Conservation (phyloP, 2,329 filamentous ascomycete genomes). For the Colletotrichum lini region DNA sequence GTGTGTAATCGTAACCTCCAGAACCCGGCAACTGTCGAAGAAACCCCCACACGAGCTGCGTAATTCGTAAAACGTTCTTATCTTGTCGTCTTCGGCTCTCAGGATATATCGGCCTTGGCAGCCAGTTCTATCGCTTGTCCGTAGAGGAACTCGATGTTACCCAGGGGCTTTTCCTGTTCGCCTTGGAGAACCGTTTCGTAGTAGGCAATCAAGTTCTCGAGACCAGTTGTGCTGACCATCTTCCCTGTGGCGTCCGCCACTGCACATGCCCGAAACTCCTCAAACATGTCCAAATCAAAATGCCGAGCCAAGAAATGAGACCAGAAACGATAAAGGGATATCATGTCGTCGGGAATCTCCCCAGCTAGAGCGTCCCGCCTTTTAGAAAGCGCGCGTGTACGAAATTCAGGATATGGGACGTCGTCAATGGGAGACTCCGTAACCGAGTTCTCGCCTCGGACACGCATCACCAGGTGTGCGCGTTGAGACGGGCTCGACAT, state of each 20-base stretch:
- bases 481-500: constrained; percentile 36
- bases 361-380: constrained; percentile 52
- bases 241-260: constrained; percentile 71
- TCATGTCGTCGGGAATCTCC: constrained; percentile 69
- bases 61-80: constrained; percentile 32
- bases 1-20: not conserved
- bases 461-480: constrained; percentile 36
- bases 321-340: constrained; percentile 82
- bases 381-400: constrained; percentile 55
- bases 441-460: constrained; percentile 11
- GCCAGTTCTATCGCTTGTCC: constrained; percentile 33
- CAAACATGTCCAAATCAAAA: constrained; percentile 83
- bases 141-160: constrained; percentile 22
- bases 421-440: constrained; percentile 36
- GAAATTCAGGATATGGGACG: constrained; percentile 54
- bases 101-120: constrained; percentile 4
- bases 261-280: constrained; percentile 79
- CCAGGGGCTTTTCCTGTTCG: not conserved
- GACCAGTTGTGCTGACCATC: constrained; percentile 65
- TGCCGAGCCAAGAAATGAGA: constrained; percentile 79
- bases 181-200: constrained; percentile 58
- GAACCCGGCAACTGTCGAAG: constrained; percentile 11
- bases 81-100: constrained; percentile 5
- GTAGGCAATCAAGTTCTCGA: constrained; percentile 75
- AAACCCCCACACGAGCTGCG: constrained; percentile 22